These are phyloP conservation scores for Ajuga chamaepitys DNA, from an alignment of 257 asterid species.

Conservation along the genomic window DNA sequence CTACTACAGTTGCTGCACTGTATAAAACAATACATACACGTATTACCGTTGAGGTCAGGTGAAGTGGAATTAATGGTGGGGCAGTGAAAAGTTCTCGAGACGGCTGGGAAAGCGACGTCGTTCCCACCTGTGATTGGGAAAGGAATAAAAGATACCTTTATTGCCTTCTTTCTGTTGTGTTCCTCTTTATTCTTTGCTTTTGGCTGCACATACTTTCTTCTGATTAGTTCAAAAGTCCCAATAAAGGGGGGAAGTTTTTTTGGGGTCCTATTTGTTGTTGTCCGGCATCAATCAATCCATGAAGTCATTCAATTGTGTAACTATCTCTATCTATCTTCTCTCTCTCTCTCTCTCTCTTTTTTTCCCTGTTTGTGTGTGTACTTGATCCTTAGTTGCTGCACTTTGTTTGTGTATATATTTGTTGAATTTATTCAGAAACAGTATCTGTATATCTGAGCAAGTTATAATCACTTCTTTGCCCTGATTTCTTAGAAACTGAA, in stretches of 20 bases:
- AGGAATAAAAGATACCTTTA: constrained; percentile 20
- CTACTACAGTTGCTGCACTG: too few species aligned
- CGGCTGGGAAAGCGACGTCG: constrained; percentile 30
- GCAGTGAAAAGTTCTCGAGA: background rate
- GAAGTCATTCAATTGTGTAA: constrained; percentile 33
- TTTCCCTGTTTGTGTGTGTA: background rate
- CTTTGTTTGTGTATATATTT: background rate
- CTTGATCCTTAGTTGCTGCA: background rate
- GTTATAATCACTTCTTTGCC: too few species aligned
- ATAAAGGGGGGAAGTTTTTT: background rate
- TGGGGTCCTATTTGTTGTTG: background rate
- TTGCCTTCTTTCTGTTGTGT: constrained; percentile 34
- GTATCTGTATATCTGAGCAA: too few species aligned
- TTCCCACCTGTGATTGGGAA: background rate
- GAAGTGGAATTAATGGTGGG: background rate
- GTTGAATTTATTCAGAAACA: background rate
- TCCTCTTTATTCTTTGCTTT: constrained; percentile 45
- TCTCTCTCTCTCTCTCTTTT: background rate
- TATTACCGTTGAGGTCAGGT: too few species aligned
- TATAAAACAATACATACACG: too few species aligned
- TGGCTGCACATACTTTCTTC: constrained; percentile 22
- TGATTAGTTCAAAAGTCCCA: constrained; percentile 10
- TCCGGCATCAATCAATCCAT: constrained; percentile 27
- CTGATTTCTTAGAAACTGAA: too few species aligned
- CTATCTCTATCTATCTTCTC: background rate